Conservation (phyloP, 2,329 filamentous ascomycete species). For the Rhynchosporium secalis region DNA sequence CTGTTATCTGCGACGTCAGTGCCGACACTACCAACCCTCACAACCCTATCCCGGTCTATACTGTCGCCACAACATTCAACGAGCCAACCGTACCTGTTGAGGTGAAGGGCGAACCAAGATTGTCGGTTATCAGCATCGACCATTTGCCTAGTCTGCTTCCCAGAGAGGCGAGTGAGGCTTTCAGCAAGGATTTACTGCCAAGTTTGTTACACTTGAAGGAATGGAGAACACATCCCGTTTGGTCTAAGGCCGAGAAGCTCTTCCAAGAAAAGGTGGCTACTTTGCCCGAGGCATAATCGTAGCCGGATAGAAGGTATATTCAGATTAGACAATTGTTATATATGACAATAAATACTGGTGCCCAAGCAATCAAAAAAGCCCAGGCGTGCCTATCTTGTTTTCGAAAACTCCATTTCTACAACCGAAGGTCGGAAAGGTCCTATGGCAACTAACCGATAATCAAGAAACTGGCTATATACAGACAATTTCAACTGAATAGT, state of each 20-base stretch:
- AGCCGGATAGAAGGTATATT: constrained; percentile 1
- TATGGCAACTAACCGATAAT: too few relatives aligned
- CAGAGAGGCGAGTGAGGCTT: constrained; percentile 83
- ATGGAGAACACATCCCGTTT: constrained; percentile 71
- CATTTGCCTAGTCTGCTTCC: constrained; percentile 82
- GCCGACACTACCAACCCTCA: constrained; percentile 74
- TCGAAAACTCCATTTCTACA: too few relatives aligned
- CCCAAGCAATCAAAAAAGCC: background rate
- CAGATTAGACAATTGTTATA: background rate
- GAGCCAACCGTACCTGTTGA: constrained; percentile 81
- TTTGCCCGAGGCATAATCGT: constrained; percentile 49
- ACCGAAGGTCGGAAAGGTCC: too few relatives aligned
- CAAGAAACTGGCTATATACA: too few relatives aligned
- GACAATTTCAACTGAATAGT: background rate
- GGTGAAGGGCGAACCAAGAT: constrained; percentile 52
- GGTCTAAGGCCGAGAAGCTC: constrained; percentile 79
- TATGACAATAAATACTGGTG: constrained; percentile 5
- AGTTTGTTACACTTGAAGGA: constrained; percentile 77
- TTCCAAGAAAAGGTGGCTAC: constrained; percentile 79
- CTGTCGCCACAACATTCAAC: constrained; percentile 81
- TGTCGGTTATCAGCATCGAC: constrained; percentile 86
- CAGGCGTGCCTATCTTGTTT: too few relatives aligned
- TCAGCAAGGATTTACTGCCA: constrained; percentile 75
- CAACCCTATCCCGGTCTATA: constrained; percentile 74
- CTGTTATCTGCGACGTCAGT: constrained; percentile 77